phyloP scores from a whole-genome alignment of 768 basidiomycete genomes.

The Calvatia gigantea region DNA sequence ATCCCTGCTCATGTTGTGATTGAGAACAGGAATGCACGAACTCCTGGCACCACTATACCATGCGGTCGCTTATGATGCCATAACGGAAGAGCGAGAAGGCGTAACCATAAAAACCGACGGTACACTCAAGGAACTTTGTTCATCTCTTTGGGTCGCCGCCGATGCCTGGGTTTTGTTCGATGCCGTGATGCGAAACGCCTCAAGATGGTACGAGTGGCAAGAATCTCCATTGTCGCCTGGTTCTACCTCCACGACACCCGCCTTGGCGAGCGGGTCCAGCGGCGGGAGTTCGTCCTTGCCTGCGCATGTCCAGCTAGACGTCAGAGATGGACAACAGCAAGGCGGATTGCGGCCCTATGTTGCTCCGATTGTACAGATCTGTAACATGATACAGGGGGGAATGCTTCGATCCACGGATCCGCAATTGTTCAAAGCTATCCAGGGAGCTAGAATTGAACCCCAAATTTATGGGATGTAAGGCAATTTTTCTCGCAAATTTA shows the following conservation, averaged over 20 bases:
- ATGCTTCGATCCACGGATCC: constrained; percentile 80
- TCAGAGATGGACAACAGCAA: constrained; percentile 41
- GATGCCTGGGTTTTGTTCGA: constrained; percentile 87
- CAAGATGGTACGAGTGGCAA: constrained; percentile 77
- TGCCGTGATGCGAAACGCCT: constrained; percentile 72
- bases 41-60: constrained; percentile 85
- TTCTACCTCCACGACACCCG: constrained; percentile 9
- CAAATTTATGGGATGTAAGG: constrained; percentile 95
- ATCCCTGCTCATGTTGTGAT: neutral
- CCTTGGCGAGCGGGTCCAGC: neutral
- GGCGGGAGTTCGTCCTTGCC: constrained; percentile 23
- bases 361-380: constrained; percentile 83
- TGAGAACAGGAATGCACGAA: constrained; percentile 86
- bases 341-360: constrained; percentile 61
- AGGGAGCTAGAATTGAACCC: constrained; percentile 83
- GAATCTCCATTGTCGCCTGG: constrained; percentile 28
- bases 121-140: constrained; percentile 57
- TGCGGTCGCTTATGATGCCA: constrained; percentile 79
- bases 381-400: constrained; percentile 73
- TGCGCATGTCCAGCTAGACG: constrained; percentile 41
- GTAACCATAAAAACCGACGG: constrained; percentile 21
- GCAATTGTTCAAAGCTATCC: constrained; percentile 68
- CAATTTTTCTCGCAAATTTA: constrained; percentile 7
- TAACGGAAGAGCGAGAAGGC: constrained; percentile 31
- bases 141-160: constrained; percentile 68